phyloP scores from a whole-genome alignment of 2,329 filamentous ascomycete genomes.

The Incumbomyces delicatus region DNA sequence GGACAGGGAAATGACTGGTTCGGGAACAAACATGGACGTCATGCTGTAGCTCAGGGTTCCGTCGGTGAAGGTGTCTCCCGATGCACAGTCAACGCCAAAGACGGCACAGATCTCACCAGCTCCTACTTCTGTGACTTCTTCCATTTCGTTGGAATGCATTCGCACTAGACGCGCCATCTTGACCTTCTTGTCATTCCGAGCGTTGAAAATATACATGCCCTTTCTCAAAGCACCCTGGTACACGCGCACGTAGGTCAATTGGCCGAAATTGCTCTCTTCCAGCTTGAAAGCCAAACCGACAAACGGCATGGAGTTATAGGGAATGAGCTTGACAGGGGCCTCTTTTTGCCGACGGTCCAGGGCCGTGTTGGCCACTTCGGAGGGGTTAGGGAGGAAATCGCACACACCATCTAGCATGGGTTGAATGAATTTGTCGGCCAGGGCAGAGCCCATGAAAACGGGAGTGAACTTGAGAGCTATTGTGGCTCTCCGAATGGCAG shows the following conservation, averaged over 20 bases:
- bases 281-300: slow-evolving; percentile 97
- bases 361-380: slow-evolving; percentile 79
- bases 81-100: slow-evolving; percentile 95
- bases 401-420: slow-evolving; percentile 94
- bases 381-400: slow-evolving; percentile 88
- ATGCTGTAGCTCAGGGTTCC: slow-evolving; percentile 86
- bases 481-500: slow-evolving; percentile 84
- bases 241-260: slow-evolving; percentile 95
- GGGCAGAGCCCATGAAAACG: slow-evolving; percentile 90
- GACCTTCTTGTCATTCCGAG: slow-evolving; percentile 87
- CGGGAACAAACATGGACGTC: slow-evolving; percentile 94
- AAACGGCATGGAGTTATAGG: slow-evolving; percentile 88
- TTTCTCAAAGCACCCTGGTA: slow-evolving; percentile 90
- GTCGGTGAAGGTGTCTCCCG: slow-evolving; percentile 96
- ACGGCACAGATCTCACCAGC: slow-evolving; percentile 98
- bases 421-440: slow-evolving; percentile 90
- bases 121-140: slow-evolving; percentile 84
- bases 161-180: slow-evolving; percentile 94
- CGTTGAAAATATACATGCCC: slow-evolving; percentile 85
- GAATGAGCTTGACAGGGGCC: slow-evolving; percentile 72
- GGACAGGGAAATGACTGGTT: slow-evolving; percentile 94
- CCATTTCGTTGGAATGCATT: slow-evolving; percentile 99
- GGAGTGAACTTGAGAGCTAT: slow-evolving; percentile 82
- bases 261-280: slow-evolving; percentile 96
- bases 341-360: slow-evolving; percentile 74